Evolutionary conservation across 331 rosid genomes (phyloP), one percentile per base, ranked within the genome.

Genomic region (Malus hybrid): DNA sequence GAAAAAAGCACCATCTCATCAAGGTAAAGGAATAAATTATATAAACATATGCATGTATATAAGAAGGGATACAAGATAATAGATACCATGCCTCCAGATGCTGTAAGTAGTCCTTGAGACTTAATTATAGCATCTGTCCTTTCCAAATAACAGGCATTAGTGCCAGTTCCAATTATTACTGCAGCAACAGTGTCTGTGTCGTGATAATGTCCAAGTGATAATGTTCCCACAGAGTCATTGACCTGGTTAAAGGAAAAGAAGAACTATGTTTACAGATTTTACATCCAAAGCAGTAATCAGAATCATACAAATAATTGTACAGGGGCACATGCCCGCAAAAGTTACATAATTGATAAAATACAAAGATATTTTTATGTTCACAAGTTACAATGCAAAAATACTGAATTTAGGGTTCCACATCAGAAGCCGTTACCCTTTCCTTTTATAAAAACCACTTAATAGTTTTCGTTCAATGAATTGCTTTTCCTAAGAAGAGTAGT

Each of bases 131-230:
- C 93, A 84, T 92, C 97, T 66, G 87, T 76, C 44, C 96, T 90
- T 76, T 92, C 97, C 81, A 88, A 76, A 74, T 92, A 92, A 81
- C 93, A 92, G 77, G 97, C 97, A 90, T 92, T 92, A 44, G 97
- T 92, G 72, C 97, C 96, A 0, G 96, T 90, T 75, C 96, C 97
- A 71, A 92, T 74, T 75, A 88, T 83, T 79, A 92, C 84, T 32
- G 97, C 92, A 79, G 97, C 97, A 72, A 92, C 96, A 71, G 96
- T 88, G 82, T 92, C 97, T 15, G 74, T 73, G 48, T 92, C 97
- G 50, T 86, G 85, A 85, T 88, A 92, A 84, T 90, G 93, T 78
- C 96, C 96, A 20, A 88, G 84, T 72, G 93, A 96, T 74, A 92
- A 81, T 22, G 96, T 85, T 79, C 97, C 97, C 77, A 86, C 90